Evolutionary conservation across 2,329 filamentous ascomycete genomes (phyloP).

Genomic region (Alternaria sp.): DNA sequence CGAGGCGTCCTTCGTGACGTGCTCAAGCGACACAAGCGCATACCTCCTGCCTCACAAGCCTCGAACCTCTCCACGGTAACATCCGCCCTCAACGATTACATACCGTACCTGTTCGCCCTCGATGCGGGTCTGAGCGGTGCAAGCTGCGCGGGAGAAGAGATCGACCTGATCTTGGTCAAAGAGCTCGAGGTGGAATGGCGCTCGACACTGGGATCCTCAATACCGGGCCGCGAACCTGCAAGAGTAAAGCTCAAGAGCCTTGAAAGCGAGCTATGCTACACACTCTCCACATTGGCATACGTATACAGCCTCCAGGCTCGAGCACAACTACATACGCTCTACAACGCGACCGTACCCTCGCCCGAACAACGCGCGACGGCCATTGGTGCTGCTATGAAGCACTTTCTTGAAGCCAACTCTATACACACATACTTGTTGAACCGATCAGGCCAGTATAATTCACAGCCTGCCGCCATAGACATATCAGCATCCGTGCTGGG

Average conservation of each 20-base stretch:
- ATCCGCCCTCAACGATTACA: conserved; percentile 75
- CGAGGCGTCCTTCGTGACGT: conserved; percentile 83
- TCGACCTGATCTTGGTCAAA: conserved; percentile 73
- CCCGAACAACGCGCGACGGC: conserved; percentile 73
- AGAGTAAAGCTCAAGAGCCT: conserved; percentile 76
- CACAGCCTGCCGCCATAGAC: conserved; percentile 49
- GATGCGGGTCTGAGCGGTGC: conserved; percentile 73
- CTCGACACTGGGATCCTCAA: conserved; percentile 73
- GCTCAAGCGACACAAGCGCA: conserved; percentile 88
- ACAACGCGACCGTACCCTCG: conserved; percentile 64
- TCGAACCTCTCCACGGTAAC: conserved; percentile 75
- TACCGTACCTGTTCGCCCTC: conserved; percentile 83
- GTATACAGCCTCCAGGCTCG: conserved; percentile 77
- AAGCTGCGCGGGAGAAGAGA: conserved; percentile 65
- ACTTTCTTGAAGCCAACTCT: conserved; percentile 79
- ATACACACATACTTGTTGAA: conserved; percentile 76
- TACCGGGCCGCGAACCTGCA: conserved; percentile 65
- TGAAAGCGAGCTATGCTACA: conserved; percentile 84
- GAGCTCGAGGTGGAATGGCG: conserved; percentile 81
- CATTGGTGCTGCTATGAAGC: conserved; percentile 77
- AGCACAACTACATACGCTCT: conserved; percentile 74
- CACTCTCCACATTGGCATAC: conserved; percentile 78
- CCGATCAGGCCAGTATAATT: conserved; percentile 57
- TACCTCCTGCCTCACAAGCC: conserved; percentile 74
- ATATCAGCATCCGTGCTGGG: conserved; percentile 55